Conservation (phyloP, 2,329 filamentous ascomycete genomes). For the Cordyceps militaris region DNA sequence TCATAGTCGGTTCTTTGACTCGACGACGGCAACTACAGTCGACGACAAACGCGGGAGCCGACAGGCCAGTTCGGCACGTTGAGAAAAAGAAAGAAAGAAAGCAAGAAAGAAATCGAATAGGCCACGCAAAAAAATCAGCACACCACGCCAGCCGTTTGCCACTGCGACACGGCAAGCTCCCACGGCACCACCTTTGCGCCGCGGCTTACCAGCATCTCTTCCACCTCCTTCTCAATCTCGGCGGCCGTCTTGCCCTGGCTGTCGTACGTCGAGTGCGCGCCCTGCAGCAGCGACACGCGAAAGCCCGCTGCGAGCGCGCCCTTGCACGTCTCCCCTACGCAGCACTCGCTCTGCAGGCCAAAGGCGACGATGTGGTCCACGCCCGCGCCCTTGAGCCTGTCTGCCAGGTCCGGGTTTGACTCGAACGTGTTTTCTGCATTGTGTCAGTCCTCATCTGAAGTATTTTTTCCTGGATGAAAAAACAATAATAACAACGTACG, state of each 20-base stretch:
- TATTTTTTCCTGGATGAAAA: background rate
- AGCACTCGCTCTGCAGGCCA: conserved; percentile 28
- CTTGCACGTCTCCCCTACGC: conserved; percentile 22
- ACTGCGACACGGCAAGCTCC: conserved; percentile 16
- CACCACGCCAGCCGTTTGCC: conserved; percentile 9
- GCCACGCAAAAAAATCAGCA: background rate
- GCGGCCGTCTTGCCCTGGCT: conserved; percentile 17
- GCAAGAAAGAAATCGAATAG: background rate
- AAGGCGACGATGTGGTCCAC: conserved; percentile 21
- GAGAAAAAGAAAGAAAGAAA: background rate
- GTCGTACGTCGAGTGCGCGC: conserved; percentile 28
- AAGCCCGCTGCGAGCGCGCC: conserved; percentile 24
- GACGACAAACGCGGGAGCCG: background rate
- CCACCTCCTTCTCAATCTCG: conserved; percentile 25
- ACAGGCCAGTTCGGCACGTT: background rate
- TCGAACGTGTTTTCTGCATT: conserved; percentile 22
- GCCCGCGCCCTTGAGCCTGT: conserved; percentile 17
- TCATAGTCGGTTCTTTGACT: background rate
- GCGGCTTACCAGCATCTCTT: conserved; percentile 17
- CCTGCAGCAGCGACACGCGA: conserved; percentile 22
- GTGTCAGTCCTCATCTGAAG: background rate
- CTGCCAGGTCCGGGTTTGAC: conserved; percentile 24
- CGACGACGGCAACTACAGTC: background rate
- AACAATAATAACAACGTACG: conserved; percentile 15
- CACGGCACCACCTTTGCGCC: conserved; percentile 21